A percentile compares a stretch with the other conserved stretches of the same genome.
phyloP scores from a whole-genome alignment of 164 flowering plant genomes.

The Stephania cephalantha region DNA sequence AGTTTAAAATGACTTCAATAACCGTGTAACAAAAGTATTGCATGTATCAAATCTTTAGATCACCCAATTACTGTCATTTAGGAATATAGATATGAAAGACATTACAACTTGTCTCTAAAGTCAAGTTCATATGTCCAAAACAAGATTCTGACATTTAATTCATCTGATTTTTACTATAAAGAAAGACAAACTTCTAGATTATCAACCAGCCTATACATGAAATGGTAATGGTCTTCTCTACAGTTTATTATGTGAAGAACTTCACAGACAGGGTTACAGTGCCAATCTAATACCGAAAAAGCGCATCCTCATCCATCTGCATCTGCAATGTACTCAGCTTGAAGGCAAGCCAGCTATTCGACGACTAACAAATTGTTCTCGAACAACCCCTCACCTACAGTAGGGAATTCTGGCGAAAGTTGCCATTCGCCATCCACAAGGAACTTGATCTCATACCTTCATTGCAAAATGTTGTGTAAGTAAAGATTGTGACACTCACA shows the following conservation, averaged over 20 bases:
- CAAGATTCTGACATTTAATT: too few species aligned
- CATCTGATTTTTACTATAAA: too few species aligned
- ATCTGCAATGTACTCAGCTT: neutral
- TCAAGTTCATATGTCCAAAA: too few species aligned
- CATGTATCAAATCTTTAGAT: too few species aligned
- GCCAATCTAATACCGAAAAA: neutral
- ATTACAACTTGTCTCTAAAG: too few species aligned
- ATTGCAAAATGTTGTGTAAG: neutral
- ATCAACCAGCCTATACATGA: too few species aligned
- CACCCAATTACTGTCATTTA: too few species aligned
- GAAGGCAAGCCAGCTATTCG: conserved; percentile 30
- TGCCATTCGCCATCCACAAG: conserved; percentile 92
- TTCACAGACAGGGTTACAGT: neutral
- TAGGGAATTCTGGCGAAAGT: conserved; percentile 74
- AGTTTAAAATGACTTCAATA: too few species aligned
- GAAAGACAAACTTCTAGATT: too few species aligned
- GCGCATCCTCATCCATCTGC: neutral
- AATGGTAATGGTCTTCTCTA: too few species aligned
- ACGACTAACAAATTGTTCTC: conserved; percentile 71
- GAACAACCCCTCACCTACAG: conserved; percentile 65
- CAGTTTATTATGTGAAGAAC: neutral
- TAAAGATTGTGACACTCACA: neutral
- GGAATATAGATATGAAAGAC: too few species aligned
- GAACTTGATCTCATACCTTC: conserved; percentile 88
- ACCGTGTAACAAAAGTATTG: too few species aligned